These are phyloP conservation scores for Lophiotrema nucula DNA, from an alignment of 495 filamentous ascomycete species.

Conservation along the genomic window DNA sequence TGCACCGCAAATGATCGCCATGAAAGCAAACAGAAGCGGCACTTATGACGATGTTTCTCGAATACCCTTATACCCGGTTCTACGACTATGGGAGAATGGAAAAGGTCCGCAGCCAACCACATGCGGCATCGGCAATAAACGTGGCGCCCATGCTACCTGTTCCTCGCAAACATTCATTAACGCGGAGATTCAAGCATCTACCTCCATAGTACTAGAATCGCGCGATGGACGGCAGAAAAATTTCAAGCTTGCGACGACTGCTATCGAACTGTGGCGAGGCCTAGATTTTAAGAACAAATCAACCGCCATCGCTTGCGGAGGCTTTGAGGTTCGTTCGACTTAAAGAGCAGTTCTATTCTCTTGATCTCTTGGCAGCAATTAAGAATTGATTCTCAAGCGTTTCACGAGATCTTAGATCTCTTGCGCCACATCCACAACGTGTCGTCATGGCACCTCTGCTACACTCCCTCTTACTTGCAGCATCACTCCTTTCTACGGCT, in stretches of 20 bases:
- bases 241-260: background rate
- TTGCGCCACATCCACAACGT: background rate
- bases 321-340: background rate
- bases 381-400: background rate
- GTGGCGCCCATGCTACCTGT: constrained; percentile 20
- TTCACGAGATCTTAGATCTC: background rate
- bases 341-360: background rate
- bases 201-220: background rate
- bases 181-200: background rate
- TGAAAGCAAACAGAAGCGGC: background rate
- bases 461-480: constrained; percentile 8
- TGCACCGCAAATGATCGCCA: background rate
- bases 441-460: background rate
- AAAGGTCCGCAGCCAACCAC: constrained; percentile 10
- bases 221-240: constrained; percentile 12
- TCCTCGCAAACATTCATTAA: constrained; percentile 8
- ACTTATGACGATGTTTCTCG: constrained; percentile 14
- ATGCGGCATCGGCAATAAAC: background rate
- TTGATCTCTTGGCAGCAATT: background rate
- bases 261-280: background rate
- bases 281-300: constrained; percentile 6
- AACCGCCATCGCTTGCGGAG: background rate
- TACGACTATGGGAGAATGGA: constrained; percentile 8
- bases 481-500: background rate
- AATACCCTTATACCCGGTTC: constrained; percentile 4